These are phyloP conservation scores for Mychonastes homosphaera DNA, from an alignment of 139 green algal species.

Conservation along the genomic window DNA sequence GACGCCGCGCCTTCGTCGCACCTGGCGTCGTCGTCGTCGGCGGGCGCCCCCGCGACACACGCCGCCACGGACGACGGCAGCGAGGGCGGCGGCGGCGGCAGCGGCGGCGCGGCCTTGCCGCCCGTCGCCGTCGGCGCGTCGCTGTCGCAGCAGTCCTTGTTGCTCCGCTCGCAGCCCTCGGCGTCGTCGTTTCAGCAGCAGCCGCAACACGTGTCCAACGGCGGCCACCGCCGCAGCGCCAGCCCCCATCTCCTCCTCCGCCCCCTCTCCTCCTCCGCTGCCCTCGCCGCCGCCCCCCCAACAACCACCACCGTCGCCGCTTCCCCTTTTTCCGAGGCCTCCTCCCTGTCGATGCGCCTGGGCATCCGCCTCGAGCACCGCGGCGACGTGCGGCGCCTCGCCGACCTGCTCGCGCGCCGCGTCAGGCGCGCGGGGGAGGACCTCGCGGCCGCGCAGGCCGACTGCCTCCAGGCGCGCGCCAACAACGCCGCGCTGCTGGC, in stretches of 20 bases:
- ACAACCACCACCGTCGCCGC: background rate
- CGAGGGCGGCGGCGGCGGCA: too few relatives aligned
- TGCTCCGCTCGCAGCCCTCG: background rate
- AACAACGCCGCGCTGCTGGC: background rate
- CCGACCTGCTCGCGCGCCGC: constrained; percentile 19
- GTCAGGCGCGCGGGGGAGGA: constrained; percentile 19
- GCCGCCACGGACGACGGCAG: too few relatives aligned
- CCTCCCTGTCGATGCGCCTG: constrained; percentile 41
- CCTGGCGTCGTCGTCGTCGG: background rate
- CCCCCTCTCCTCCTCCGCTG: background rate
- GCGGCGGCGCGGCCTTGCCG: too few relatives aligned
- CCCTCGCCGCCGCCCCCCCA: background rate
- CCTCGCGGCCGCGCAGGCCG: constrained; percentile 11
- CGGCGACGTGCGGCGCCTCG: constrained; percentile 33
- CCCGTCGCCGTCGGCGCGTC: too few relatives aligned
- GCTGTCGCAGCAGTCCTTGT: too few relatives aligned
- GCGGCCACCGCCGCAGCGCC: background rate
- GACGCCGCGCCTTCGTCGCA: background rate
- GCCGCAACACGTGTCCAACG: background rate
- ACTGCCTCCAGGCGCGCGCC: constrained; percentile 3
- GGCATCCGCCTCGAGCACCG: constrained; percentile 44
- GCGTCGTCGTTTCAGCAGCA: background rate
- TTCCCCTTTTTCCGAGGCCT: too few relatives aligned
- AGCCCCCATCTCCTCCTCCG: background rate
- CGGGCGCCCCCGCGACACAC: background rate